Base-by-base conservation (phyloP, 768 basidiomycete genomes). In the Lenzites betulinus region DNA sequence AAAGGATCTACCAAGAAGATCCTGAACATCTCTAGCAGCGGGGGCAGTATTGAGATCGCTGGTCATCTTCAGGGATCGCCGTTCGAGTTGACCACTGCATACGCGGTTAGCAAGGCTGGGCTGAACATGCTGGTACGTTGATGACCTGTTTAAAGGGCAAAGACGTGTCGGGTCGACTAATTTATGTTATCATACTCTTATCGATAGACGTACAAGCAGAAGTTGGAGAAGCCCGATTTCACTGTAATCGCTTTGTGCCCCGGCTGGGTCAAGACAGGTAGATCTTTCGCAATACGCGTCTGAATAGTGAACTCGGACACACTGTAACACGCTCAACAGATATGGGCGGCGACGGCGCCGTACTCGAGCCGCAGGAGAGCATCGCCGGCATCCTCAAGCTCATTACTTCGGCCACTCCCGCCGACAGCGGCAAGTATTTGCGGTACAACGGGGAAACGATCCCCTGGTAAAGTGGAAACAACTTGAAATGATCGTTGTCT, bases 91-190 rank as follows among this genome's bases (percentile, higher is more conserved):
- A 57, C 55, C 43, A 52, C 73, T 25, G 66, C 69, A 25, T 79
- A 78, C 58, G 66, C 68, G 18, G 70, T 76, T 44, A 71, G 65
- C 25, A 77, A 78, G 65, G 64, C 70, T 2, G 76, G 71, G 16
- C 61, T 77, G 42, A 77, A 77, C 53, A 78, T 78, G 77, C 65
- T 77, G 49, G 76, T 77, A 60, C 23, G 72, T 36, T 4, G 1
- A 4, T 12, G 3, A 25, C 25, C 11, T 20, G n/a, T 42, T 28
- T 18, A 23, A 0, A 20, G 7, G 8, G 3, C 6, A 11, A 3
- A 6, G 15, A 9, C 12, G 46, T 15, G 5, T 2, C 12, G 7
- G 8, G 18, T 30, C 12, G 35, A 25, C 8, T n/a, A n/a, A n/a
- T n/a, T n/a, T n/a, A n/a, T n/a, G n/a, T n/a, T n/a, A 38, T 33